Evolutionary conservation across 2,329 filamentous ascomycete genomes (phyloP).

Genomic region (Penicillium verrucosum): DNA sequence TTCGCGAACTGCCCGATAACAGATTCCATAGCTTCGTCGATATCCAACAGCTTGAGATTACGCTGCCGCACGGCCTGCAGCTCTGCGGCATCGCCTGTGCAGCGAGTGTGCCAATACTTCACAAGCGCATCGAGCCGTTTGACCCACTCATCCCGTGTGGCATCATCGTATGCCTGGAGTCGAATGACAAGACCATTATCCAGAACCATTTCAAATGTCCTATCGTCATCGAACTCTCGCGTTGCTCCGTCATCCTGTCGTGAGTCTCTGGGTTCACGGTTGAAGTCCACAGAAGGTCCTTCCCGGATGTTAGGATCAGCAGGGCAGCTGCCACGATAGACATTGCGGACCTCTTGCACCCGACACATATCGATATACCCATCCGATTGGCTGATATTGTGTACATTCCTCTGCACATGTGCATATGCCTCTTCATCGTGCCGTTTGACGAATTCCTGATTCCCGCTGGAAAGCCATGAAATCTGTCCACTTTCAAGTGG

Average conservation of each 20-base stretch:
- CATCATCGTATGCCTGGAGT: conserved; percentile 57
- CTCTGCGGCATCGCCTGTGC: conserved; percentile 54
- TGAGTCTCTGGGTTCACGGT: conserved; percentile 47
- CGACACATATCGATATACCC: conserved; percentile 62
- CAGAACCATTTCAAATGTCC: conserved; percentile 60
- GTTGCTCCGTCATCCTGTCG: conserved; percentile 53
- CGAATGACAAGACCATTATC: conserved; percentile 61
- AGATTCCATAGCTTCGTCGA: conserved; percentile 65
- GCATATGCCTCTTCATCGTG: conserved; percentile 59
- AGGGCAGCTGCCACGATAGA: conserved; percentile 51
- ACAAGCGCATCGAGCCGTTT: conserved; percentile 54
- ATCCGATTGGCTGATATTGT: conserved; percentile 59
- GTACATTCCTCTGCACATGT: conserved; percentile 56
- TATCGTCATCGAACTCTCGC: conserved; percentile 53
- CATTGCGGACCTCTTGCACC: conserved; percentile 56
- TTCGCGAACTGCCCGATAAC: conserved; percentile 62
- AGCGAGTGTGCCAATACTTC: conserved; percentile 61
- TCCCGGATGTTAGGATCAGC: conserved; percentile 52
- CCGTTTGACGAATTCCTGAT: conserved; percentile 45
- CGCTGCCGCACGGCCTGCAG: conserved; percentile 56
- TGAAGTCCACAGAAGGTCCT: conserved; percentile 56
- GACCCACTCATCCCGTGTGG: conserved; percentile 61
- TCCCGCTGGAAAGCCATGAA: conserved; percentile 54
- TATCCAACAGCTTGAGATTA: conserved; percentile 59
- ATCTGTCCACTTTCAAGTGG: conserved; percentile 53